Base-by-base conservation (phyloP, 2,329 filamentous ascomycete genomes). In the Arthroderma sp. region DNA sequence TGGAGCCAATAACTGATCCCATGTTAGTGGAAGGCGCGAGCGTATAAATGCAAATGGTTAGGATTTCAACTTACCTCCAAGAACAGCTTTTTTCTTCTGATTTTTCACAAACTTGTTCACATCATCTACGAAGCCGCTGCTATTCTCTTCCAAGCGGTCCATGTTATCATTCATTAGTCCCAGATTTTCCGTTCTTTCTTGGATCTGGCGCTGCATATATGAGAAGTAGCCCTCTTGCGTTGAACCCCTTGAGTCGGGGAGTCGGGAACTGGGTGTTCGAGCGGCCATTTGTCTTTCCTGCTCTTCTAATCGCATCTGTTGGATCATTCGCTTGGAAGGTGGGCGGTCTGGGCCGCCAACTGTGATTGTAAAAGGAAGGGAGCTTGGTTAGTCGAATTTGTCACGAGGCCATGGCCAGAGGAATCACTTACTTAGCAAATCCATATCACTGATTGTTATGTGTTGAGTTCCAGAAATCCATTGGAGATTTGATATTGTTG, bases 401-500 rank as follows among this genome's bases (percentile, higher is more conserved):
- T 27, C 6, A 8, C 15, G 1, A 38, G 8, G 28, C 8, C 7
- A 15, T 4, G 29, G 15, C n/a, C 27, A n/a, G 10, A 29, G 27
- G 3, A 30, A 30, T 6, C 27, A 57, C 65, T 54, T 61, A 71
- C 70, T 91, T 1, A 98, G 70, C 2, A 94, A 66, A 57, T 96
- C 91, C 57, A 98, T 78, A 56, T 98, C 91, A 1, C 80, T 73
- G 0, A 86, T 82, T 1, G 86, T 86, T 38, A 98, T 75, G 55
- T 93, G 83, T 63, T 95, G 89, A 1, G 89, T 96, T 3, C 91
- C 91, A 0, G 87, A 83, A 43, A 98, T 86, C 91, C 91, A 98
- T 65, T 96, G 87, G 33, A 98, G 66, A 56, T 93, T 94, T 15
- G 85, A 93, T 48, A 98, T 98, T 0, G 87, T 94, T 1, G 91